Evolutionary conservation across 192 early-diverging fungal species (phyloP), one percentile per base, ranked within the genome.

Genomic region (Mortierella alpina): DNA sequence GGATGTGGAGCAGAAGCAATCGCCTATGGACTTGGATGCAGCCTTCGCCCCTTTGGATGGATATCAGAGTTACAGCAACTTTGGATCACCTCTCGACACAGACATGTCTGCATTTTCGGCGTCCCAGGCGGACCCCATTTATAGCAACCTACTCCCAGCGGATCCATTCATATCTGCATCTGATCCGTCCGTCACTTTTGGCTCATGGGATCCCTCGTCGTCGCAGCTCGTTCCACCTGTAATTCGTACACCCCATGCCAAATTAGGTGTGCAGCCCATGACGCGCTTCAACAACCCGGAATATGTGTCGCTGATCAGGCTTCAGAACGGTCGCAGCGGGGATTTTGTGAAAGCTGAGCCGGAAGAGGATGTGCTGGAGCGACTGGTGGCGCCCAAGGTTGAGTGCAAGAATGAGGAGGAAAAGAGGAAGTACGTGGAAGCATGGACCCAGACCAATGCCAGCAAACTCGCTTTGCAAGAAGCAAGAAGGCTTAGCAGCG

Each of bases 1-100:
- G 17, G 77, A 80, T 15, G 58, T 68, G 15, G 77, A 80, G 5
- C 69, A 72, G 66, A 72, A 79, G 64, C 70, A 50, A 10, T 2
- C 46, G 6, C 50, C 68, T 5, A 11, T 50, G 13, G 65, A 56
- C 2, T 7, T 64, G n/a, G 73, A 75, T 39, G 59, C 51, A 62
- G 17, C 62, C 0, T 68, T 55, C 18, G 3, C 49, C 0, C 22
- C n/a, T 4, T 18, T 48, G 2, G 20, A 50, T 56, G 57, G 60
- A 48, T 48, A 44, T 18, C 58, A 50, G 22, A 31, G 23, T 8
- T 59, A 49, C 14, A 61, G 45, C 51, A 54, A 31, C 48, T 5
- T 20, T 15, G 50, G 41, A 56, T 2, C 64, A 40, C 17, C 40
- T 0, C 15, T 63, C 17, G 61, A 59, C 9, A 51, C 39, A 51